Evolutionary conservation across 257 asterid genomes (phyloP), one percentile per base, ranked within the genome.

Genomic region (Linderniella brevidens): DNA sequence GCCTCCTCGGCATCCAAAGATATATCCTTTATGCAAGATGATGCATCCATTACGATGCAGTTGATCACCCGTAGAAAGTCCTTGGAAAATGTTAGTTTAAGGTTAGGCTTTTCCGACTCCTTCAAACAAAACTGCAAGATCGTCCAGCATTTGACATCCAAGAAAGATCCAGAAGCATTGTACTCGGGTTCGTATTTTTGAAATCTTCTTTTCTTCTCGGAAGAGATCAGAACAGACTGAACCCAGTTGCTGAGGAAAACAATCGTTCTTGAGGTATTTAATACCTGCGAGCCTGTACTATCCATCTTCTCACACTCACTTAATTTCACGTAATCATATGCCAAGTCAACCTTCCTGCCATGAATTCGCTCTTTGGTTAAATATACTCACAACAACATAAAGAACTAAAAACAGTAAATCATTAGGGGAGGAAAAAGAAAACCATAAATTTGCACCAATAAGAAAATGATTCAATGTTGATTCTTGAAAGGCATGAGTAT

Each of bases 341-440:
- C 78, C 72, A 70, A 59, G 63, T 64, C 78, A 39, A 88, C 65
- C 68, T 78, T 80, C 75, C 97, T 88, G 95, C 79, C 74, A 35
- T 35, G 39, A 20, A 58, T 46, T 32, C 58, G 37, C 19, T 25
- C 47, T 49, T 58, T 43, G 63, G 58, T 59, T 59, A 64, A 60
- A 42, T 4, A 48, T 48, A 60, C 25, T 37, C 32, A 54, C 54
- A 36, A 35, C 44, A 57, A 25, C 54, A 42, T 35, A 48, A 46
- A 39, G 35, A 39, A 14, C 6, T 14, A 37, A 35, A 36, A 15
- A 47, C 14, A 49, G 13, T 32, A 46, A 36, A 25, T 13, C 11
- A n/a, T 35, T 41, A 38, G 48, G 25, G 46, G n/a, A 32, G 9
- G 18, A 42, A 3, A 46, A 14, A 15, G 41, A 54, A 18, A 25